Evolutionary conservation across 2,329 filamentous ascomycete species (phyloP).

Genomic region (Zarea fungicola): DNA sequence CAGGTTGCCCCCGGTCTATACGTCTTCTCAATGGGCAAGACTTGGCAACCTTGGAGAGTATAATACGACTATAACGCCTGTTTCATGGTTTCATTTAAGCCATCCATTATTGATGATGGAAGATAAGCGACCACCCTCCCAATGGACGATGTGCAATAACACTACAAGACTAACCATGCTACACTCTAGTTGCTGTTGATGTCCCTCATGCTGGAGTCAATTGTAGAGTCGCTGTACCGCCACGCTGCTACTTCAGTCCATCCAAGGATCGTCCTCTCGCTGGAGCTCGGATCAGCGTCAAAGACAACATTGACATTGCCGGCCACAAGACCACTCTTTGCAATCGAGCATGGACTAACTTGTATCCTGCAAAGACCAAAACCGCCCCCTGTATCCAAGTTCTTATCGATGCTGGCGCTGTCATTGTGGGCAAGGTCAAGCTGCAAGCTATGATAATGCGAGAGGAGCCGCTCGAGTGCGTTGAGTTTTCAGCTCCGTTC

Average conservation of each 20-base stretch:
- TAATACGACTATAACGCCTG: conserved; percentile 10
- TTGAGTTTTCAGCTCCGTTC: conserved; percentile 15
- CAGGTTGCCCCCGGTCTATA: conserved; percentile 6
- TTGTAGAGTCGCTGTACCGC: conserved; percentile 7
- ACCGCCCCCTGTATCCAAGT: conserved; percentile 7
- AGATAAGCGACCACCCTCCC: not conserved
- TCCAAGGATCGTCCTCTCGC: conserved; percentile 1
- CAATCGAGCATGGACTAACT: conserved; percentile 14
- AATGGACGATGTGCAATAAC: no score
- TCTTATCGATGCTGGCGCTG: conserved; percentile 13
- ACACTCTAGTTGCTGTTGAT: not conserved
- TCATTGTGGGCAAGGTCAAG: conserved; percentile 16
- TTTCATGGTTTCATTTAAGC: conserved; percentile 3
- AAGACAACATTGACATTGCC: conserved; percentile 16
- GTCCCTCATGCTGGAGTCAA: not conserved
- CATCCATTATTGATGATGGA: not conserved
- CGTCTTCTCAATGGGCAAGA: not conserved
- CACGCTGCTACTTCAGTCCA: conserved; percentile 11
- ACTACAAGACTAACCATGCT: not conserved
- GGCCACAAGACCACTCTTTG: conserved; percentile 15
- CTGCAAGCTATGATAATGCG: conserved; percentile 16
- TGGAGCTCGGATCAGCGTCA: conserved; percentile 16
- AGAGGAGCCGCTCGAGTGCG: conserved; percentile 15
- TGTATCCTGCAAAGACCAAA: conserved; percentile 6
- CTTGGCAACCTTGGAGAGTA: conserved; percentile 12